Percentiles rank a stretch among this genome's conserved stretches.
Conservation (phyloP, 1,284 basidiomycete species). For the Leccinum variabile region DNA sequence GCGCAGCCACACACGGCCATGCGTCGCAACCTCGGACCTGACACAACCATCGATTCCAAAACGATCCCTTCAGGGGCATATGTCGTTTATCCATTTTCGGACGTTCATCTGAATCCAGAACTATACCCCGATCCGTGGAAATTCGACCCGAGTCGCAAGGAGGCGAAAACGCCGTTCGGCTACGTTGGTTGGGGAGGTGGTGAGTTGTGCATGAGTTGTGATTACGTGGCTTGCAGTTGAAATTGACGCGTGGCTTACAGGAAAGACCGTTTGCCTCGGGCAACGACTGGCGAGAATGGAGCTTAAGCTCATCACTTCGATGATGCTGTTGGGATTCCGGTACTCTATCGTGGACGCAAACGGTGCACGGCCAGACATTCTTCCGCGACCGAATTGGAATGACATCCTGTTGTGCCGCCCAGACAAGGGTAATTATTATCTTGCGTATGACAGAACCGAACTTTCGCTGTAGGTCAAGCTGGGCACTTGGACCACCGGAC, state of each 20-base stretch:
- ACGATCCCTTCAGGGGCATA: conserved; percentile 67
- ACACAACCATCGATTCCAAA: conserved; percentile 62
- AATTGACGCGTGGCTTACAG: conserved; percentile 39
- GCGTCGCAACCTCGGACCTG: conserved; percentile 71
- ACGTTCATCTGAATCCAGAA: conserved; percentile 67
- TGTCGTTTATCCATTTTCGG: conserved; percentile 73
- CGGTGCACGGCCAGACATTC: conserved; percentile 44
- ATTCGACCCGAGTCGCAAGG: conserved; percentile 62
- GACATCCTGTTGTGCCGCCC: conserved; percentile 68
- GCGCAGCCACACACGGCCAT: conserved; percentile 77
- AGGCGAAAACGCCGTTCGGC: conserved; percentile 51
- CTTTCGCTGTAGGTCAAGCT: conserved; percentile 28
- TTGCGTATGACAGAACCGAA: conserved; percentile 45
- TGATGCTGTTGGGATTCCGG: conserved; percentile 61
- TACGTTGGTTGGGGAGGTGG: conserved; percentile 79
- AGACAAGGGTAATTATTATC: conserved; percentile 48
- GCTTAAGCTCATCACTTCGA: conserved; percentile 64
- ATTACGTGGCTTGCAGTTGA: conserved; percentile 21
- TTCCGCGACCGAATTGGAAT: conserved; percentile 72
- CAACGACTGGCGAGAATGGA: conserved; percentile 69
- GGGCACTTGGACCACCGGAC: conserved; percentile 26
- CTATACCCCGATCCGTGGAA: conserved; percentile 72
- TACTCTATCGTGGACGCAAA: conserved; percentile 52
- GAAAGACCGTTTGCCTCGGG: conserved; percentile 65
- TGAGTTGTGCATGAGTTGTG: conserved; percentile 37